Percentiles rank a stretch among this genome's conserved stretches.
These are phyloP conservation scores for Neocucurbitaria cava DNA, from an alignment of 2,329 filamentous ascomycete species.

Conservation along the genomic window DNA sequence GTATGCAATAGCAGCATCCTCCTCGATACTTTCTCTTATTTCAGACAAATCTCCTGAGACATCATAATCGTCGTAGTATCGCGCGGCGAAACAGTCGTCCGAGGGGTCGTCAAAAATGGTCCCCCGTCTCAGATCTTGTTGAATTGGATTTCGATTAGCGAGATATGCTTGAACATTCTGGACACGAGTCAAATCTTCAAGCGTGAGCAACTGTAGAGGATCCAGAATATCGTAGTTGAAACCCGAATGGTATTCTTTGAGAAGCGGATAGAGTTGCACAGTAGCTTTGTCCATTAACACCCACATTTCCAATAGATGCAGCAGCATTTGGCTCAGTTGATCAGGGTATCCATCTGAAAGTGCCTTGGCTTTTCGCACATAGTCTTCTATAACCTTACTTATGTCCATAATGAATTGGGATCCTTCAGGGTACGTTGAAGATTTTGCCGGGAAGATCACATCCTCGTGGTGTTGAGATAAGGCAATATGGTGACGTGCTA, in stretches of 20 bases:
- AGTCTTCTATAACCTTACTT: constrained; percentile 49
- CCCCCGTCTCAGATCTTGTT: constrained; percentile 14
- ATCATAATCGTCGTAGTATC: constrained; percentile 52
- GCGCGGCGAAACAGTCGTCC: constrained; percentile 55
- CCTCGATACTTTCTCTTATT: constrained; percentile 47
- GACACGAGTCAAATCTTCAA: constrained; percentile 60
- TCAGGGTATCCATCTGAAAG: constrained; percentile 50
- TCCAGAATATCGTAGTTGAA: constrained; percentile 62
- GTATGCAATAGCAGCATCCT: constrained; percentile 33
- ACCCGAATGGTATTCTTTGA: constrained; percentile 60
- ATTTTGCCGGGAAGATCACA: constrained; percentile 40
- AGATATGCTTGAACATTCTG: constrained; percentile 60
- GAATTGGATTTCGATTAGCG: constrained; percentile 39
- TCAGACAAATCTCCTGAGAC: constrained; percentile 28
- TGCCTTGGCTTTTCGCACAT: constrained; percentile 7
- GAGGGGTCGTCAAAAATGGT: constrained; percentile 59
- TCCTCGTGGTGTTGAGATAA: constrained; percentile 25
- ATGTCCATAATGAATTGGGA: constrained; percentile 29
- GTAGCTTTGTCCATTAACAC: constrained; percentile 61
- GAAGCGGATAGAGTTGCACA: constrained; percentile 52
- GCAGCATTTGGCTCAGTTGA: constrained; percentile 60
- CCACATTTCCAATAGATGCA: constrained; percentile 67
- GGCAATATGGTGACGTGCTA: constrained; percentile 11
- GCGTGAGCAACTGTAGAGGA: constrained; percentile 59
- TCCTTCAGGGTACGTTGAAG: neutral